These are phyloP conservation scores for Astrocystis sublimbata DNA, from an alignment of 495 filamentous ascomycete genomes.

Conservation along the genomic window DNA sequence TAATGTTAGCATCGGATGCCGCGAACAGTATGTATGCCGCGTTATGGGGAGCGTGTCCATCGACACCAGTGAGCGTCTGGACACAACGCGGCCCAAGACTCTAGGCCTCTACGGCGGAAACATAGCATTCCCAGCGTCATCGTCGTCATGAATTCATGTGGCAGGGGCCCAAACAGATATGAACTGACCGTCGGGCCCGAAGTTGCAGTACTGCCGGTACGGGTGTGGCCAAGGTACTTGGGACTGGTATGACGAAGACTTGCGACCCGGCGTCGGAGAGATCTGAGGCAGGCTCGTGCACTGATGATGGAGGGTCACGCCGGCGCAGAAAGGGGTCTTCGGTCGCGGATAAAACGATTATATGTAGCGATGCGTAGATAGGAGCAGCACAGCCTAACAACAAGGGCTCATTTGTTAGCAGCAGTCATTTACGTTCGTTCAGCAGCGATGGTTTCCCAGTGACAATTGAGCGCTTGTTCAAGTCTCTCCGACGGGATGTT, in stretches of 20 bases:
- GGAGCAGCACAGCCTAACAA: background rate
- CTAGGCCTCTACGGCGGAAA: background rate
- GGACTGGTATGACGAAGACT: background rate
- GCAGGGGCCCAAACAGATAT: slow-evolving; percentile 19
- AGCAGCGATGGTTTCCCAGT: background rate
- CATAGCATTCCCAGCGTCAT: background rate
- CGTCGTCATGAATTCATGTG: background rate
- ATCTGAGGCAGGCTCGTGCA: background rate
- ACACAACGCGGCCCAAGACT: background rate
- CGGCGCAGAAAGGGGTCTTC: background rate
- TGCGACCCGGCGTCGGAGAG: background rate
- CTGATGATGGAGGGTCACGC: background rate
- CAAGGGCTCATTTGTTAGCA: background rate
- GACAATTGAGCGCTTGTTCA: background rate
- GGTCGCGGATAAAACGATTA: background rate
- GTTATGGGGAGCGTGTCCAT: background rate
- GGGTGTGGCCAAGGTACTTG: background rate
- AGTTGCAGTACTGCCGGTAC: background rate
- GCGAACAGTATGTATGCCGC: background rate
- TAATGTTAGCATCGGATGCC: slow-evolving; percentile 17
- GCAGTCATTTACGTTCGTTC: background rate
- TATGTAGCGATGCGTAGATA: background rate
- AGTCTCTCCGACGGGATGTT: background rate
- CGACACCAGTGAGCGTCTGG: background rate
- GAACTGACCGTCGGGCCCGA: slow-evolving; percentile 15